These are phyloP conservation scores for Aureobasidium sp. DNA, from an alignment of 2,329 filamentous ascomycete genomes.

Conservation along the genomic window DNA sequence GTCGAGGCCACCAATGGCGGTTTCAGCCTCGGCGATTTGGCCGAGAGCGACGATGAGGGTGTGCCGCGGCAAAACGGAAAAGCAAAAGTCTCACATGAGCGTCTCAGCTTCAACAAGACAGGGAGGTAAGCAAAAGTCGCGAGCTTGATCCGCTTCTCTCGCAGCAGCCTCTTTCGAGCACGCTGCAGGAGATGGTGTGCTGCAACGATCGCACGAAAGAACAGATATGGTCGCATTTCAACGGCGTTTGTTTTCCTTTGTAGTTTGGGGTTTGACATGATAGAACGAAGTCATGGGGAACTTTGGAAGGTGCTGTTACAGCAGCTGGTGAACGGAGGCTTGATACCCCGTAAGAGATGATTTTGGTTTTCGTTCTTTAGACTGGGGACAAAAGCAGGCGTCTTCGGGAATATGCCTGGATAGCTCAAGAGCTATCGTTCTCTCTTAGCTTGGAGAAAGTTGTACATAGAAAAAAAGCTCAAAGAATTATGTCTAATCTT, in stretches of 20 bases:
- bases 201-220: not conserved
- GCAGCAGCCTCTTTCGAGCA: not conserved
- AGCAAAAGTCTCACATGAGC: constrained; percentile 9
- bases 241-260: not conserved
- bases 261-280: constrained; percentile 3
- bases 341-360: not conserved
- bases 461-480: constrained; percentile 7
- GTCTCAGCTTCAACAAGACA: constrained; percentile 3
- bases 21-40: constrained; percentile 70
- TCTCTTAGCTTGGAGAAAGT: not conserved
- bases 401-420: not conserved
- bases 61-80: constrained; percentile 3
- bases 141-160: not conserved
- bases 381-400: not conserved
- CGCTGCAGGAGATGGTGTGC: not conserved
- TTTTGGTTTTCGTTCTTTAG: not conserved
- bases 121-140: not conserved
- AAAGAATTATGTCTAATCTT: not conserved
- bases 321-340: not conserved
- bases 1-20: constrained; percentile 55
- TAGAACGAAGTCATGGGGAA: constrained; percentile 4
- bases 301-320: not conserved
- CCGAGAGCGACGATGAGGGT: constrained; percentile 39
- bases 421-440: not conserved
- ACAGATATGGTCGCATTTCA: not conserved